Base-by-base conservation (phyloP, 2,329 filamentous ascomycete species). In the Sporothrix pallida region DNA sequence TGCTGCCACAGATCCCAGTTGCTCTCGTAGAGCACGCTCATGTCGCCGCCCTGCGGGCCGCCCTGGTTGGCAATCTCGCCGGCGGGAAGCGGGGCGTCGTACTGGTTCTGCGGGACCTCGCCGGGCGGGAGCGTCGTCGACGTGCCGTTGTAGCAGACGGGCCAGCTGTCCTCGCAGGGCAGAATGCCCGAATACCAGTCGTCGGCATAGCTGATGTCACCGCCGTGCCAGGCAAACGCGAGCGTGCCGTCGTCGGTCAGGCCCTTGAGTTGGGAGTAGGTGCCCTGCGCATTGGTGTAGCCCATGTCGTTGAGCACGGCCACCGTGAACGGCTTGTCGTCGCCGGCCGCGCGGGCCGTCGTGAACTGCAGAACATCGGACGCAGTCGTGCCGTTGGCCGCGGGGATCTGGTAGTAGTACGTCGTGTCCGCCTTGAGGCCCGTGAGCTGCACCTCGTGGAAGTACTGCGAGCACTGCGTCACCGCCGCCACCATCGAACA, bases 1-100 rank as follows among this genome's bases (percentile, higher is more conserved):
- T 86, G 83, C 77, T 86, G 85, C 84, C 85, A 86, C 6, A 86
- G 79, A 78, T 86, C 84, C 84, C 84, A 86, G 76, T 86, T 87
- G 31, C 81, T 83, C 78, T 87, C 85, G 77, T 87, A 87, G 15
- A 87, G 75, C 0, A 83, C 82, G 68, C 80, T 84, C 81, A 86
- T 84, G 74, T 87, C 85, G 71, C 85, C 85, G 70, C 85, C 85
- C 2, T 80, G 78, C 10, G 85, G 83, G 44, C 84, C 79, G 70
- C 85, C 85, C 76, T 86, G 84, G 77, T 83, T 82, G 15, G 85
- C 73, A 0, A 81, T 77, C 75, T 86, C 84, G 23, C 84, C 85
- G 5, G 76, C 79, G 2, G 85, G 85, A 0, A 87, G 78, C 31
- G 85, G 84, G n/a, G 75, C 78, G 73, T 82, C 78, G 78, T 86